Evolutionary conservation across 805 yeast genomes (phyloP).

Genomic region (Candida chilensis): DNA sequence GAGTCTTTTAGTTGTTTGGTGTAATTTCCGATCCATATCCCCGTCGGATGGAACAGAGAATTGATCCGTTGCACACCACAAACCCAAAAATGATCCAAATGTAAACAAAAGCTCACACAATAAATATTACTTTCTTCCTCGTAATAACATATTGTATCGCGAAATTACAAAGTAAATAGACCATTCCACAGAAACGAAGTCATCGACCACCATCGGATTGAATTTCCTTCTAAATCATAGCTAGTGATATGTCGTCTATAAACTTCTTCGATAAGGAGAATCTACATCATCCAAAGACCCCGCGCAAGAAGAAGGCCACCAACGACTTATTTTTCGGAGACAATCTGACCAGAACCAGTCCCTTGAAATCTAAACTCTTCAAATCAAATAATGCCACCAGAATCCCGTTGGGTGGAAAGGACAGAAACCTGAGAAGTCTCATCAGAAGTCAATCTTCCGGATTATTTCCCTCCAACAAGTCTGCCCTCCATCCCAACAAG

Average conservation of each 20-base stretch:
- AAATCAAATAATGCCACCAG: too few relatives aligned
- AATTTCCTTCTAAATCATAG: too few relatives aligned
- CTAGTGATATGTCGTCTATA: too few relatives aligned
- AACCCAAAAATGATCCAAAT: neutral
- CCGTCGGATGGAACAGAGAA: too few relatives aligned
- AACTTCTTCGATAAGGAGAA: slow-evolving; percentile 1
- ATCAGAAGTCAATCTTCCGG: neutral
- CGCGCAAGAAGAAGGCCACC: too few relatives aligned
- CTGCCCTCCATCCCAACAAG: neutral
- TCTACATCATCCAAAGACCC: neutral
- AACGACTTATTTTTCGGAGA: too few relatives aligned
- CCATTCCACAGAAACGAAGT: neutral
- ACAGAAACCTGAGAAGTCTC: neutral
- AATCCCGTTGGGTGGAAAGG: slow-evolving; percentile 1
- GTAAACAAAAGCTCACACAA: neutral
- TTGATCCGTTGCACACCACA: too few relatives aligned
- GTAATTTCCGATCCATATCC: too few relatives aligned
- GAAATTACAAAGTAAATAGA: neutral
- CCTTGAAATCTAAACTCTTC: too few relatives aligned
- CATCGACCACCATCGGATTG: neutral
- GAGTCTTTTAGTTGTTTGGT: too few relatives aligned
- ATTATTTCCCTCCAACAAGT: neutral
- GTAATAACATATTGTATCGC: neutral
- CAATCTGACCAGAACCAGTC: too few relatives aligned
- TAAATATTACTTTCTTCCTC: neutral